These are phyloP conservation scores for Fraxinus sp. DNA, from an alignment of 305 asterid species.

Conservation along the genomic window DNA sequence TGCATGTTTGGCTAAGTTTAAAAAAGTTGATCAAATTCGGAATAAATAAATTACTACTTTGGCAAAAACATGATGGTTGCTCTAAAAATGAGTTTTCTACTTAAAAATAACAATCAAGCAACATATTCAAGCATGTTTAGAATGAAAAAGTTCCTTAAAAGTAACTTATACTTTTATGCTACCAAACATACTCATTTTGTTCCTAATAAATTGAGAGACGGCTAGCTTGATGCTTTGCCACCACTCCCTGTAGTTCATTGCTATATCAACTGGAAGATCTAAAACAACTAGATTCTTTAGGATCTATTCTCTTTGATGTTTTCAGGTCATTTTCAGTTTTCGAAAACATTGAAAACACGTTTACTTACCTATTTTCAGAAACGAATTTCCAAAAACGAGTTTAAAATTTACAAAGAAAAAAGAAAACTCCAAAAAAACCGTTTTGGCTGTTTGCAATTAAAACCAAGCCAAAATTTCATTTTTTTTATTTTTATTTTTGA, in stretches of 20 bases:
- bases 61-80: not conserved
- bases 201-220: not conserved
- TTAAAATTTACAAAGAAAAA: too few relatives aligned
- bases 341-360: too few relatives aligned
- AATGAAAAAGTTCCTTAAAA: not conserved
- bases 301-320: too few relatives aligned
- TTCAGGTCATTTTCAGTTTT: too few relatives aligned
- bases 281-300: not conserved
- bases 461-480: too few relatives aligned
- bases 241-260: not conserved
- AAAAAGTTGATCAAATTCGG: not conserved
- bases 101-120: not conserved
- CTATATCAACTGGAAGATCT: not conserved
- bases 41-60: not conserved
- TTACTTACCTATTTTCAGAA: too few relatives aligned
- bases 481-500: too few relatives aligned
- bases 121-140: not conserved
- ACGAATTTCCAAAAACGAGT: too few relatives aligned
- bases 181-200: conserved; percentile 3
- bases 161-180: conserved; percentile 21
- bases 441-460: too few relatives aligned
- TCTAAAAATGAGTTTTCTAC: not conserved
- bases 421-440: too few relatives aligned
- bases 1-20: not conserved
- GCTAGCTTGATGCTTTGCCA: not conserved